These are phyloP conservation scores for Lentinula novae-zelandiae DNA, from an alignment of 1,284 basidiomycete species.

Conservation along the genomic window DNA sequence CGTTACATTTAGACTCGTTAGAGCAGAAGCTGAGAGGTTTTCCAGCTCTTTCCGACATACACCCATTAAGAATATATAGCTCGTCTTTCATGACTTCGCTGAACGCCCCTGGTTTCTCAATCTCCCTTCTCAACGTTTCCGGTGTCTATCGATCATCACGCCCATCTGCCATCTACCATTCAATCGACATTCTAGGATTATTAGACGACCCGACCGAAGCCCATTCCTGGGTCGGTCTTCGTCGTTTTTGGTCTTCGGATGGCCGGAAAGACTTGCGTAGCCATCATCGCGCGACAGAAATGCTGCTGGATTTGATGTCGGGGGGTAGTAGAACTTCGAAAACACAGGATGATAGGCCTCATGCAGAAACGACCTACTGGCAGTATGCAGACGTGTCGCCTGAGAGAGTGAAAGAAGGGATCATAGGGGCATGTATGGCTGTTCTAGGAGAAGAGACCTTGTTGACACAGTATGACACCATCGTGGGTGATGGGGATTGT, in stretches of 20 bases:
- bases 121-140: slow-evolving; percentile 31
- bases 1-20: not conserved
- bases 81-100: slow-evolving; percentile 37
- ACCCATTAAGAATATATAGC: slow-evolving; percentile 29
- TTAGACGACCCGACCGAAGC: slow-evolving; percentile 34
- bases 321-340: not conserved
- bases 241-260: slow-evolving; percentile 19
- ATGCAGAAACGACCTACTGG: not conserved
- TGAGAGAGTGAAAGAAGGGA: slow-evolving; percentile 11
- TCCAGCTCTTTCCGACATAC: slow-evolving; percentile 19
- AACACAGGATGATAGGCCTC: not conserved
- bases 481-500: slow-evolving; percentile 37
- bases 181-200: slow-evolving; percentile 21
- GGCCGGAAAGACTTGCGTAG: not conserved
- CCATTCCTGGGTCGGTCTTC: slow-evolving; percentile 27
- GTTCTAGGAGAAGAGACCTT: slow-evolving; percentile 24
- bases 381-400: slow-evolving; percentile 12
- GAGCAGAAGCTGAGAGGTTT: not conserved
- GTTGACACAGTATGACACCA: slow-evolving; percentile 31
- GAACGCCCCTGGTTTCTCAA: slow-evolving; percentile 36
- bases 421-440: slow-evolving; percentile 24
- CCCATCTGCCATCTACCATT: not conserved
- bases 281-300: not conserved
- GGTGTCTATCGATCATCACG: slow-evolving; percentile 16
- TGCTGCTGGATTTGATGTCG: not conserved